Evolutionary conservation across 345 rosid species (phyloP), one percentile per base, ranked within the genome.

Genomic region (Hibiscus syriacus): DNA sequence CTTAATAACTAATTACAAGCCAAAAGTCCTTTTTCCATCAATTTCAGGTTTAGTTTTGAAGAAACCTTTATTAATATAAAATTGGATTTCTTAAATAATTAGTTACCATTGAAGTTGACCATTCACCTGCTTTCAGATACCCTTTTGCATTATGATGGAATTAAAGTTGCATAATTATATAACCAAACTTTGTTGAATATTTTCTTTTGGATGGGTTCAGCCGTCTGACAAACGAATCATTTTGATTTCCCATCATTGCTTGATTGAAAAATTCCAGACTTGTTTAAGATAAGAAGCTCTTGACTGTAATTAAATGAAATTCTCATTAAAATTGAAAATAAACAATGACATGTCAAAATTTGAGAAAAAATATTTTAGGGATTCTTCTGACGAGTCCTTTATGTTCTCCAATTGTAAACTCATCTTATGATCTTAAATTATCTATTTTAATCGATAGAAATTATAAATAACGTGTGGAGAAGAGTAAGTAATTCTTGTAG

Each of bases 1-100:
- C 97, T 67, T 68, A 41, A 71, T 86, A 91, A 84, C 93, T 77
- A 80, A 87, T 83, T 78, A 76, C 96, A 84, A 80, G 75, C 85
- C 78, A 76, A 58, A 80, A 48, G 97, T 91, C 97, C 79, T 81
- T 89, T 85, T 91, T 83, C 90, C 46, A 13, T 73, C 63, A 17
- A 3, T 54, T 72, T 11, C n/a, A 27, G 65, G 61, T 73, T 74
- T 71, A 38, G 12, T 77, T 77, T 58, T 71, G 32, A 83, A 67
- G 89, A 8, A 74, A 84, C 72, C 78, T 54, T n/a, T 29, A 25
- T 39, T 11, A 38, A 9, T 22, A 22, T 0, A 39, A 2, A 9
- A 19, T 34, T 17, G 3, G 50, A 26, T 63, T 63, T 63, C 23
- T 63, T 63, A 45, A 63, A 43, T 16, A 63, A 63, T 63, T 63